phyloP scores from a whole-genome alignment of 768 basidiomycete genomes.

The Peribolospora baueri region DNA sequence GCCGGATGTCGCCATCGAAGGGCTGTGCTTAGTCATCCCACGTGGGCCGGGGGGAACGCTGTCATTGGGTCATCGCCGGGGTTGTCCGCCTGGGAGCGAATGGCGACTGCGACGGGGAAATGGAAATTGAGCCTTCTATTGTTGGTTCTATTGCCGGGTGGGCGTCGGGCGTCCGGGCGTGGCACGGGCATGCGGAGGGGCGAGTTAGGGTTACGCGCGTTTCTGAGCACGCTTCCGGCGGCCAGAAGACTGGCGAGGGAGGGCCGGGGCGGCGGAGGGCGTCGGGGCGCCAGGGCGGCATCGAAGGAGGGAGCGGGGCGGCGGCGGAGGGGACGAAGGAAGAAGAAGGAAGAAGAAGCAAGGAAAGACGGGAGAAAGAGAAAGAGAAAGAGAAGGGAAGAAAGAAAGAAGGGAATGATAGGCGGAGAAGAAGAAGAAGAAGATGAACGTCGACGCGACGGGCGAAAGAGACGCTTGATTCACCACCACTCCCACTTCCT shows the following conservation, averaged over 20 bases:
- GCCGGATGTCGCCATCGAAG: too few species aligned
- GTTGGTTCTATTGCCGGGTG: too few species aligned
- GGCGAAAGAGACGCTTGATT: neutral
- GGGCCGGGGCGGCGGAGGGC: neutral
- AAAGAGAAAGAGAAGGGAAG: conserved; percentile 7
- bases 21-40: too few species aligned
- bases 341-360: neutral
- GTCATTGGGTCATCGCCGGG: too few species aligned
- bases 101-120: too few species aligned
- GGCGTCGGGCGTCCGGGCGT: too few species aligned
- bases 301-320: neutral
- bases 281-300: neutral
- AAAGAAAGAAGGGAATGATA: neutral
- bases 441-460: neutral
- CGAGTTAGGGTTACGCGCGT: too few species aligned
- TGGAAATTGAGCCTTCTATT: too few species aligned
- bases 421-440: neutral
- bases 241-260: neutral
- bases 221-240: too few species aligned
- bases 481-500: neutral
- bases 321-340: neutral
- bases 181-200: too few species aligned
- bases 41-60: too few species aligned
- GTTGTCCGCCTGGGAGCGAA: too few species aligned
- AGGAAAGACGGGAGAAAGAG: neutral